These are phyloP conservation scores for Candida loeiensis DNA, from an alignment of 805 yeast genomes.

Conservation along the genomic window DNA sequence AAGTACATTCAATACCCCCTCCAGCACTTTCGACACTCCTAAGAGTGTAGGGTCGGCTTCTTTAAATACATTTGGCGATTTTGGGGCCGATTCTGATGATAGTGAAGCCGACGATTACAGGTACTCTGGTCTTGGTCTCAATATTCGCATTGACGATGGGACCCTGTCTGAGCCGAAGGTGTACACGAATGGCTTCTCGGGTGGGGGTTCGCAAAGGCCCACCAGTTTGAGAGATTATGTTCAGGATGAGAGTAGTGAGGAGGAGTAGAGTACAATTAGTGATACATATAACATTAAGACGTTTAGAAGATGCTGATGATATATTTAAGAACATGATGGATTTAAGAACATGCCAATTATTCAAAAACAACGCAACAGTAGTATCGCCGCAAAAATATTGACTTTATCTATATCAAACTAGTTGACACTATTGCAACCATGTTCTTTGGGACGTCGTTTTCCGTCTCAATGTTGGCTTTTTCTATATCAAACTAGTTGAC, in stretches of 20 bases:
- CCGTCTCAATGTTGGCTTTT: background rate
- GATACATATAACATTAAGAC: background rate
- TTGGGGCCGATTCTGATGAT: conserved; percentile 23
- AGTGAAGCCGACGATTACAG: conserved; percentile 22
- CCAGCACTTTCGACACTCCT: too few relatives aligned
- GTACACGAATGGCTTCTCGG: conserved; percentile 6
- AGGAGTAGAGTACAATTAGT: conserved; percentile 13
- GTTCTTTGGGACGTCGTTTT: conserved; percentile 18
- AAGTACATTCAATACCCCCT: too few relatives aligned
- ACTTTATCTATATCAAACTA: background rate
- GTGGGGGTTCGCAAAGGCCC: conserved; percentile 21
- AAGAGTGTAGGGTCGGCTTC: too few relatives aligned
- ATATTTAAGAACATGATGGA: too few relatives aligned
- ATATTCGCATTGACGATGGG: conserved; percentile 21
- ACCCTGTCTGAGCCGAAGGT: conserved; percentile 6
- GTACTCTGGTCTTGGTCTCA: conserved; percentile 21
- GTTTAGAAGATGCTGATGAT: too few relatives aligned
- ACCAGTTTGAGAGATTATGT: conserved; percentile 39
- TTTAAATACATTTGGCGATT: background rate
- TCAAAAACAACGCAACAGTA: too few relatives aligned
- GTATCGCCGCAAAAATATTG: background rate
- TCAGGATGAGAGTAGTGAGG: conserved; percentile 30
- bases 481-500: conserved; percentile 13
- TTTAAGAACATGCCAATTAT: too few relatives aligned
- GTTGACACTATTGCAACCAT: conserved; percentile 23